Percentiles rank a stretch among this genome's conserved stretches.
phyloP scores from a whole-genome alignment of 2,329 filamentous ascomycete species.

The Hypoxylon sp. region DNA sequence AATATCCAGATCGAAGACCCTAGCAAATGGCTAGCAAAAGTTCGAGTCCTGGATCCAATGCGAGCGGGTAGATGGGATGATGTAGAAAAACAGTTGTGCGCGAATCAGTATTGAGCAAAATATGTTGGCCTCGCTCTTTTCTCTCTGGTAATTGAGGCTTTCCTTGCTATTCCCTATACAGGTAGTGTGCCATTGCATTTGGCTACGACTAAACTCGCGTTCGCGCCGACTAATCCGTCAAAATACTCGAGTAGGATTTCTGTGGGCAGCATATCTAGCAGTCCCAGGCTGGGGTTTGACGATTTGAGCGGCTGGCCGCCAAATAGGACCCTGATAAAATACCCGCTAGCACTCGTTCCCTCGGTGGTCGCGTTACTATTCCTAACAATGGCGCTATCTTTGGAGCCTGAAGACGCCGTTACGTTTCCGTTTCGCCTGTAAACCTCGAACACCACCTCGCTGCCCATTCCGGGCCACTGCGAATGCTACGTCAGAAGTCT shows the following conservation, averaged over 20 bases:
- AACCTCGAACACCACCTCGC: constrained; percentile 82
- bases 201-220: constrained; percentile 60
- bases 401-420: constrained; percentile 13
- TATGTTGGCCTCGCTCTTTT: constrained; percentile 39
- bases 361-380: constrained; percentile 22
- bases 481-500: constrained; percentile 9
- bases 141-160: constrained; percentile 1
- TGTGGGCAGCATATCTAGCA: constrained; percentile 78
- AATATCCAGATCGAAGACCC: constrained; percentile 62
- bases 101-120: constrained; percentile 20
- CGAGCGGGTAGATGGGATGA: constrained; percentile 82
- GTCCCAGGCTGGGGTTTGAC: constrained; percentile 75
- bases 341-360: constrained; percentile 44
- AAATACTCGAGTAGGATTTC: constrained; percentile 76
- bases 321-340: constrained; percentile 77
- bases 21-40: constrained; percentile 70
- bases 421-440: constrained; percentile 57
- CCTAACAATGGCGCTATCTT: neutral
- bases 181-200: constrained; percentile 49
- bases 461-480: constrained; percentile 83
- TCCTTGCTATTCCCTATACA: constrained; percentile 15
- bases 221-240: constrained; percentile 74
- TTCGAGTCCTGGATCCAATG: constrained; percentile 80
- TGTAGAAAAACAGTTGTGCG: constrained; percentile 63
- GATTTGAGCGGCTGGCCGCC: constrained; percentile 75